Conservation (phyloP, 345 rosid genomes). For the Lepidium aucheri region DNA sequence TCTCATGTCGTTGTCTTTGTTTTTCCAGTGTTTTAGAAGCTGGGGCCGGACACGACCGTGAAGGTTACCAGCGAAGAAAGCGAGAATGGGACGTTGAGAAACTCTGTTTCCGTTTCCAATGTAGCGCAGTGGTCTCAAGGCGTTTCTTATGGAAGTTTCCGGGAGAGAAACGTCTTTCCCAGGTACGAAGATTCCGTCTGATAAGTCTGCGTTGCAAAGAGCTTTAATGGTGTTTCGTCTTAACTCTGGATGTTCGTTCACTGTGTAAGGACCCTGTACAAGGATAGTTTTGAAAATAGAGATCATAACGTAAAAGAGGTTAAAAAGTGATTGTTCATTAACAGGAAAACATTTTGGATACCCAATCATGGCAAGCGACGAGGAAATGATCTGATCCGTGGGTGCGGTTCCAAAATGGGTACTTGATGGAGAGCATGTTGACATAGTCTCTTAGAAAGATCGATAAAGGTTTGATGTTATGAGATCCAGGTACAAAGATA, state of each 20-base stretch:
- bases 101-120: constrained; percentile 70
- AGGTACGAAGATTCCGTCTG: constrained; percentile 54
- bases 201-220: constrained; percentile 74
- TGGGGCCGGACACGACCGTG: constrained; percentile 79
- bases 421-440: constrained; percentile 59
- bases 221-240: constrained; percentile 60
- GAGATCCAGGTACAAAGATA: constrained; percentile 55
- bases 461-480: constrained; percentile 58
- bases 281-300: neutral
- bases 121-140: constrained; percentile 48
- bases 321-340: neutral
- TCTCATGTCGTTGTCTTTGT: constrained; percentile 73
- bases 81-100: constrained; percentile 77
- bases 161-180: constrained; percentile 80
- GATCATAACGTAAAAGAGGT: neutral
- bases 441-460: constrained; percentile 54
- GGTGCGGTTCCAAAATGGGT: constrained; percentile 87
- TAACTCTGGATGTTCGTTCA: constrained; percentile 55
- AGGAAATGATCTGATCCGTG: constrained; percentile 88
- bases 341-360: constrained; percentile 23
- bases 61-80: constrained; percentile 84
- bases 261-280: constrained; percentile 77
- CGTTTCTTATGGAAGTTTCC: constrained; percentile 71
- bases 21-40: constrained; percentile 69
- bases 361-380: constrained; percentile 99